Evolutionary conservation across 345 rosid species (phyloP).

Genomic region (Rhodamnia argentea): DNA sequence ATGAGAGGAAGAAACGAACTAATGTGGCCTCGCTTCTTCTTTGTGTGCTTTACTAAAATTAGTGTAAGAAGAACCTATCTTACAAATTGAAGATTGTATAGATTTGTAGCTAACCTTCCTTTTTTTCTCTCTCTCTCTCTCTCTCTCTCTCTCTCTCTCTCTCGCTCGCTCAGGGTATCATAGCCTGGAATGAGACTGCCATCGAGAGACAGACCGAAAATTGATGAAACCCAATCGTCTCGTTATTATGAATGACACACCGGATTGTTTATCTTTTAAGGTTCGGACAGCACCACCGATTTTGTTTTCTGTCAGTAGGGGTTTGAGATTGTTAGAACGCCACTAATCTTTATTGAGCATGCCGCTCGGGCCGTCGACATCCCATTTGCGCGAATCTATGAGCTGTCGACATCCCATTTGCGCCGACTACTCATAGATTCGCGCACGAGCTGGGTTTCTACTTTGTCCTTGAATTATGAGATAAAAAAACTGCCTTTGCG

Average conservation of each 20-base stretch:
- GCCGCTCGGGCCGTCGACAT: no score
- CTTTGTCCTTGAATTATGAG: not conserved
- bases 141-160: not conserved
- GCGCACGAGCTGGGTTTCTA: not conserved
- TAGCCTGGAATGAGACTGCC: not conserved
- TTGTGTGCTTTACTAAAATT: not conserved
- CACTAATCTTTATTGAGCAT: not conserved
- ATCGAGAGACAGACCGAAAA: not conserved
- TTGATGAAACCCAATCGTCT: not conserved
- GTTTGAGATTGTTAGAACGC: not conserved
- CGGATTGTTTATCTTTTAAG: no score
- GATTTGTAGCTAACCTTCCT: not conserved
- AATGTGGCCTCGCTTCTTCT: not conserved
- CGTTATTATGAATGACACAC: not conserved
- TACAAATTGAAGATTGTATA: not conserved
- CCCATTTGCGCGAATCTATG: no score
- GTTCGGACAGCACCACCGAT: no score
- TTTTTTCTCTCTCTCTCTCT: no score
- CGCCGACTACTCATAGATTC: not conserved
- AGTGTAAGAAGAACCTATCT: not conserved
- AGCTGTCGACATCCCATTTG: not conserved
- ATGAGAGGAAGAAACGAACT: not conserved
- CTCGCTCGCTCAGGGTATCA: not conserved
- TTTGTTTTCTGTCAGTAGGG: no score
- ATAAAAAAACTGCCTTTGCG: not conserved